Base-by-base conservation (phyloP, 208 protist species). In the Leptomonas pyrrhocoris region DNA sequence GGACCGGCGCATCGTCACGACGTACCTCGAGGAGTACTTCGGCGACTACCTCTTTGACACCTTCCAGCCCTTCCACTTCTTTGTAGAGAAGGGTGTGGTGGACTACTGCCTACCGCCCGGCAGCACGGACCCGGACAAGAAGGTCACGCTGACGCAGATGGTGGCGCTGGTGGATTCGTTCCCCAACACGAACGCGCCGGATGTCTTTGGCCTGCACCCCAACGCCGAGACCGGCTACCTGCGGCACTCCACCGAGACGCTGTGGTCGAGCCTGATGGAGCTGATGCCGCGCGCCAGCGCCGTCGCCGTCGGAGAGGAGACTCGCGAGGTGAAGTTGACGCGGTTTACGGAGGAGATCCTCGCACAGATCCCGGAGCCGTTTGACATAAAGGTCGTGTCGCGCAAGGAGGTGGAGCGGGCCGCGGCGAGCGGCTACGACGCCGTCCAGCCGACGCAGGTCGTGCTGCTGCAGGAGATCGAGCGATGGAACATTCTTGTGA, bases 1-100 rank as follows among this genome's bases (percentile, higher is more conserved):
- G 83, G 99, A 99, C 81, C 87, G 99, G 13, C 89, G 98, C 49
- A 91, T 99, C 45, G 91, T 99, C 8, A 97, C 94, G 71, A 99
- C 98, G 25, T 99, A 99, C 81, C 81, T 99, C 11, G 93, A 99
- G 63, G 99, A 99, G 90, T 99, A 99, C 89, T 97, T 99, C 80
- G 99, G 99, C 46, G 98, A 99, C 79, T 99, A 99, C 81, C 85
- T 99, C 31, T 99, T 99, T 78, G 99, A 99, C 79, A 95, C 92
- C 49, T 99, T 98, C 88, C 98, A 99, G 82, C 91, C 96, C 19
- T 99, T 99, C 84, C 90, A 98, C 85, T 99, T 99, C 84, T 99
- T 97, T 66, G 31, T 76, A n/a, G 86, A 94, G 78, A 81, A 81
- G 9, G 79, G 89, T 15, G 88, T 95, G 13, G 72, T 56, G 21